Conservation (phyloP, 1,139 yeast genomes). For the Debaryomyces coudertii region DNA sequence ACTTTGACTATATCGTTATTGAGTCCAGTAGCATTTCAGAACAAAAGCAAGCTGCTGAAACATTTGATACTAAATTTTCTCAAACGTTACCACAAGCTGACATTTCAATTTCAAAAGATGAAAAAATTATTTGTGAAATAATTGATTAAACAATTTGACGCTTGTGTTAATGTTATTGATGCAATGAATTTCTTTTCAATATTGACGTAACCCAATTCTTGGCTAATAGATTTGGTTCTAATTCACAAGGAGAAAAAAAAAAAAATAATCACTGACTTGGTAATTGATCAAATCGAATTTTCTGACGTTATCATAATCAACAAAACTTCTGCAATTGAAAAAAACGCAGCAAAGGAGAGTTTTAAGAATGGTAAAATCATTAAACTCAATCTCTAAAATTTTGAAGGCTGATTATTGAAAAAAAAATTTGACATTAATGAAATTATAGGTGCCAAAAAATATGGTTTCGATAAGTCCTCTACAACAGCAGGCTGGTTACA, state of each 20-base stretch:
- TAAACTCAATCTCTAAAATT: slow-evolving; percentile 46
- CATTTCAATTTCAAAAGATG: slow-evolving; percentile 17
- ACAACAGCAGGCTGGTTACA: slow-evolving; percentile 52
- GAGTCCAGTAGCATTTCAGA: slow-evolving; percentile 52
- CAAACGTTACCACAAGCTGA: slow-evolving; percentile 23
- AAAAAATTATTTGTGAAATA: slow-evolving; percentile 30
- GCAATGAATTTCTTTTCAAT: slow-evolving; percentile 39
- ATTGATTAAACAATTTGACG: slow-evolving; percentile 35
- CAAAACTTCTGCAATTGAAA: slow-evolving; percentile 32
- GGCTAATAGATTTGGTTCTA: slow-evolving; percentile 42
- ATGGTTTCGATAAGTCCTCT: slow-evolving; percentile 43
- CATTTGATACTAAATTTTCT: slow-evolving; percentile 46
- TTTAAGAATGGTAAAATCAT: slow-evolving; percentile 29
- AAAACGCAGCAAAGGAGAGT: slow-evolving; percentile 29
- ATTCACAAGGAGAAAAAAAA: slow-evolving; percentile 42
- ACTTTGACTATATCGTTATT: slow-evolving; percentile 45
- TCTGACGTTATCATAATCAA: slow-evolving; percentile 46
- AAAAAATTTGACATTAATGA: slow-evolving; percentile 35
- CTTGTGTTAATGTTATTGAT: slow-evolving; percentile 52
- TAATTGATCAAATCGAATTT: slow-evolving; percentile 52
- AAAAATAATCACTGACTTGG: slow-evolving; percentile 46
- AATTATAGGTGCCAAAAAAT: slow-evolving; percentile 36
- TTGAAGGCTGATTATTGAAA: slow-evolving; percentile 37
- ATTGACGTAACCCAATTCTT: slow-evolving; percentile 48
- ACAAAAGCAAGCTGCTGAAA: slow-evolving; percentile 55